Percentiles rank a stretch among this genome's conserved stretches.
Conservation (phyloP, 2,329 filamentous ascomycete species). For the Dendryphion nanum region DNA sequence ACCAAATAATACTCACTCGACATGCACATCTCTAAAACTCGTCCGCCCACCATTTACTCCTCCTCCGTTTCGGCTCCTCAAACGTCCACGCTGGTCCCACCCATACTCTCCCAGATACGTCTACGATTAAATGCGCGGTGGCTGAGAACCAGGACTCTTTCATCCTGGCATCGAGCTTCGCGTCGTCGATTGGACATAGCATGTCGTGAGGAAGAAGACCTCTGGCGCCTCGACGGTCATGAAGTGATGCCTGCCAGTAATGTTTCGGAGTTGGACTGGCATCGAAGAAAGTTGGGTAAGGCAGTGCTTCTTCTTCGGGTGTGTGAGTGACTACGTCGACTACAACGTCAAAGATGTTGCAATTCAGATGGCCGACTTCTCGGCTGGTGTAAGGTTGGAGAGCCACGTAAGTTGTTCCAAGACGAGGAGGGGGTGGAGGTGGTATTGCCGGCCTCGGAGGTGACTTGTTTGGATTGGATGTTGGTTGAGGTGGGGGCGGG, state of each 20-base stretch:
- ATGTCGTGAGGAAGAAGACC: slow-evolving; percentile 3
- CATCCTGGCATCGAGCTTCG: slow-evolving; percentile 1
- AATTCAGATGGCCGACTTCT: slow-evolving; percentile 1
- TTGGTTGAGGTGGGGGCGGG: not conserved
- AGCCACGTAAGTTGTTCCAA: slow-evolving; percentile 3
- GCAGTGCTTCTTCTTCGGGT: not conserved
- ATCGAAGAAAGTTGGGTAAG: slow-evolving; percentile 5
- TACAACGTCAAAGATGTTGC: not conserved
- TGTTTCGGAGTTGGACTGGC: slow-evolving; percentile 2
- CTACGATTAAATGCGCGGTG: slow-evolving; percentile 2
- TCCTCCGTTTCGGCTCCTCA: too few species aligned
- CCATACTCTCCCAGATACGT: slow-evolving; percentile 4
- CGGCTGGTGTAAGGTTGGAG: slow-evolving; percentile 3
- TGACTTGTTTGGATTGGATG: not conserved
- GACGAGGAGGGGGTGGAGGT: slow-evolving; percentile 1
- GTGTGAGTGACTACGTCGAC: slow-evolving; percentile 5
- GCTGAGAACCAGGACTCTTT: slow-evolving; percentile 4
- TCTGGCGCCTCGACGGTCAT: slow-evolving; percentile 2
- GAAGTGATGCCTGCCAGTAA: slow-evolving; percentile 6
- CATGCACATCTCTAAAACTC: too few species aligned
- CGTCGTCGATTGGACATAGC: slow-evolving; percentile 4
- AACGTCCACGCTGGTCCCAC: too few species aligned
- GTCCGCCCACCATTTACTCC: too few species aligned
- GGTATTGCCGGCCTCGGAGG: not conserved
- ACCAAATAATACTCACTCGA: too few species aligned